Percentiles rank a stretch among this genome's conserved stretches.
phyloP scores from a whole-genome alignment of 306 rosid genomes.

The Mimosa pudica region DNA sequence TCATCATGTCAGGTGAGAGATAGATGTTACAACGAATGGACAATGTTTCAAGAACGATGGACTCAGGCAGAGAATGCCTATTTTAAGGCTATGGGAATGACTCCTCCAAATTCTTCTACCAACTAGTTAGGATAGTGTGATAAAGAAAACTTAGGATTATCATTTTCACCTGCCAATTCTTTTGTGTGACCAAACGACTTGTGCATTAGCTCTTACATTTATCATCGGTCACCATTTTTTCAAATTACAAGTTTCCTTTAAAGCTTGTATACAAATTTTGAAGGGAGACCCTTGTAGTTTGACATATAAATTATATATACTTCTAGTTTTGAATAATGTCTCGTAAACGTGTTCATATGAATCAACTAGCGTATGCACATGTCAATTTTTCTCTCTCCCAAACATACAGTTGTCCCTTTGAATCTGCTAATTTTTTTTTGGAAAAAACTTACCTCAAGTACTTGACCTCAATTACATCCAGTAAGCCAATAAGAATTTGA shows the following conservation, averaged over 20 bases:
- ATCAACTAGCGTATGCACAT: background rate
- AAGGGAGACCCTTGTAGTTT: background rate
- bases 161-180: background rate
- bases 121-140: slow-evolving; percentile 17
- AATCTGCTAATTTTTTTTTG: background rate
- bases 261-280: background rate
- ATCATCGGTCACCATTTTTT: slow-evolving; percentile 6
- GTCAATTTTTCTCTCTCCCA: background rate
- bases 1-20: slow-evolving; percentile 66
- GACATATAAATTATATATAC: background rate
- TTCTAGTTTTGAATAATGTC: background rate
- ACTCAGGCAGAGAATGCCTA: slow-evolving; percentile 62
- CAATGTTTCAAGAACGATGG: slow-evolving; percentile 69
- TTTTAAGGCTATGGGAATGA: slow-evolving; percentile 39
- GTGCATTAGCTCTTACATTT: background rate
- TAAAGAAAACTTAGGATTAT: background rate
- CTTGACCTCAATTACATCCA: no score
- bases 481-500: no score
- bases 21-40: slow-evolving; percentile 81
- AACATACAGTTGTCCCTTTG: background rate
- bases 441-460: no score
- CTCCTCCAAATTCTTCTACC: slow-evolving; percentile 51
- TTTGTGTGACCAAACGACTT: background rate
- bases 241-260: background rate
- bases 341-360: background rate